Evolutionary conservation across 83 land plant species (phyloP).

Genomic region (Isoetes engelmannii): DNA sequence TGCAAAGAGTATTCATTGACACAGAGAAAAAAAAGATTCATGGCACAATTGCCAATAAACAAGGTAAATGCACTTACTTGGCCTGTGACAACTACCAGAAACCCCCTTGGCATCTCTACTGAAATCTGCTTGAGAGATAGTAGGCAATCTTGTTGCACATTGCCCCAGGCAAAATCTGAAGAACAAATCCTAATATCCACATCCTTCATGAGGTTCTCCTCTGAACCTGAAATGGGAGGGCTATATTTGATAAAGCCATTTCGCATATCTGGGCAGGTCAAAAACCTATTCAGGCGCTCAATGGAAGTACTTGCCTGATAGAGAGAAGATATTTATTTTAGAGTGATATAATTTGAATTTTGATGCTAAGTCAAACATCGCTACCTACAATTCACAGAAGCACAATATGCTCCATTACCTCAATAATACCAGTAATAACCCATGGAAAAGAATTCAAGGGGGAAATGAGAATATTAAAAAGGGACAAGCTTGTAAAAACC

Average conservation of each 20-base stretch:
- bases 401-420: slow-evolving; percentile 46
- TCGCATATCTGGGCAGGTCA: slow-evolving; percentile 37
- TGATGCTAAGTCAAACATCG: background rate
- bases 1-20: too few species aligned
- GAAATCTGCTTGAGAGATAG: slow-evolving; percentile 34
- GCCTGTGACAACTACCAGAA: slow-evolving; percentile 47
- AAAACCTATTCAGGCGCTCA: slow-evolving; percentile 46
- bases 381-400: background rate
- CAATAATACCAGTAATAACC: slow-evolving; percentile 93
- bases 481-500: slow-evolving; percentile 94
- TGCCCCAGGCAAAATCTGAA: slow-evolving; percentile 60
- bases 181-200: slow-evolving; percentile 41
- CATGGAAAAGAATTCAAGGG: slow-evolving; percentile 94
- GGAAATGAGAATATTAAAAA: slow-evolving; percentile 80
- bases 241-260: slow-evolving; percentile 1
- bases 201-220: slow-evolving; percentile 9
- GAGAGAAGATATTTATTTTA: background rate
- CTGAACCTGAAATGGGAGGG: background rate
- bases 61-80: background rate
- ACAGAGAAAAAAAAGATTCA: too few species aligned
- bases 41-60: too few species aligned
- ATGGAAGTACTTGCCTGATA: slow-evolving; percentile 60
- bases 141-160: slow-evolving; percentile 12
- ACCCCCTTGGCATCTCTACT: slow-evolving; percentile 56
- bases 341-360: background rate